Conservation (phyloP, 371 early-diverging fungal genomes). For the Mycotypha africana region DNA sequence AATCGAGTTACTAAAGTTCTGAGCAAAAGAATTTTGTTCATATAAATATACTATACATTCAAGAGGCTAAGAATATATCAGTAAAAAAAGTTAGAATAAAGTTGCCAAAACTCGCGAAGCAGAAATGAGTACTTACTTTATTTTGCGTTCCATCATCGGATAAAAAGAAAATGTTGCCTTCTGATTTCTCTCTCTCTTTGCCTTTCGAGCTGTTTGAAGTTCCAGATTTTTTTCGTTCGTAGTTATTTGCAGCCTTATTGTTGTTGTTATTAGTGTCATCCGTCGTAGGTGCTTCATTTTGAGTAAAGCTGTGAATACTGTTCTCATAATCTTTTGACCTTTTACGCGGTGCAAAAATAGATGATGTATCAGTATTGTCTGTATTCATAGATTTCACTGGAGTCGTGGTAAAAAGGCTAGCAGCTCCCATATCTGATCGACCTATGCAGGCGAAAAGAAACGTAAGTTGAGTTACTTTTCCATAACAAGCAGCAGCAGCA, state of each 20-base stretch:
- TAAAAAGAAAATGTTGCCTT: slow-evolving; percentile 9
- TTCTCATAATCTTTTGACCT: slow-evolving; percentile 16
- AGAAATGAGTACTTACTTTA: slow-evolving; percentile 3
- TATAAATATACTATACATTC: slow-evolving; percentile 4
- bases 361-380: slow-evolving; percentile 7
- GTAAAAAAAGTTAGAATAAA: not conserved
- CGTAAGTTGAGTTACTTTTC: too few relatives aligned
- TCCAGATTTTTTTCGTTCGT: slow-evolving; percentile 16
- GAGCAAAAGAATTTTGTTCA: too few relatives aligned
- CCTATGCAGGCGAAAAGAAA: slow-evolving; percentile 1
- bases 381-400: not conserved
- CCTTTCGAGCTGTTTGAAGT: slow-evolving; percentile 10
- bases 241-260: not conserved
- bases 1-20: too few relatives aligned
- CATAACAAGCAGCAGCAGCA: too few relatives aligned
- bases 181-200: slow-evolving; percentile 11
- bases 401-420: too few relatives aligned
- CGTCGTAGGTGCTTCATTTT: too few relatives aligned
- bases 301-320: slow-evolving; percentile 3
- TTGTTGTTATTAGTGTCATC: too few relatives aligned
- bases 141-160: slow-evolving; percentile 2
- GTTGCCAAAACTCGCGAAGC: too few relatives aligned
- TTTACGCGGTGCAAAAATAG: slow-evolving; percentile 7
- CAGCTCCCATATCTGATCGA: slow-evolving; percentile 13
- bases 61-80: not conserved